Evolutionary conservation across 306 rosid species (phyloP).

Genomic region (Erythrophleum fordii): DNA sequence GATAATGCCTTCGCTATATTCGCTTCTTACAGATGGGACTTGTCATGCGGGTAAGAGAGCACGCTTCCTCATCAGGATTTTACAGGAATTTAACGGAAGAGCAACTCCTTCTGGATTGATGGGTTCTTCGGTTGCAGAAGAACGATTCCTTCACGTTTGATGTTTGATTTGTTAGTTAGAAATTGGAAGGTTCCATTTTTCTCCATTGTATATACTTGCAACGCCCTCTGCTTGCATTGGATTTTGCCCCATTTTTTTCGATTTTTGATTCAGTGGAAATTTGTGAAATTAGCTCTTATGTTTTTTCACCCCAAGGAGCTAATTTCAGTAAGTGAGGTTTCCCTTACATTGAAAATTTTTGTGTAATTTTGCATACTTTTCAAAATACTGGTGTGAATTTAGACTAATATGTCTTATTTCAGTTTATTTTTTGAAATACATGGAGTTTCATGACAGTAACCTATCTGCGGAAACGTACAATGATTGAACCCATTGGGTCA

Average conservation of each 20-base stretch:
- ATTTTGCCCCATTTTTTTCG: neutral
- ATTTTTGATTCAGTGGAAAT: neutral
- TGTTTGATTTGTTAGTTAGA: neutral
- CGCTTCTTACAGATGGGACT: neutral
- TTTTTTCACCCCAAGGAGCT: neutral
- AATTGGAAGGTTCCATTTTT: neutral
- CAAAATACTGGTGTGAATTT: neutral
- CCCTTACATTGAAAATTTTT: neutral
- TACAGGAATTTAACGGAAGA: neutral
- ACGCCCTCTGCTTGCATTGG: neutral
- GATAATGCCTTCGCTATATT: neutral
- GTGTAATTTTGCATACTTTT: neutral
- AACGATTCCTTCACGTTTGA: neutral
- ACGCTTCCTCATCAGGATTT: neutral
- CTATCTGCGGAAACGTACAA: neutral
- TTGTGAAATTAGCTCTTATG: slow-evolving; percentile 1
- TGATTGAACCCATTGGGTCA: neutral
- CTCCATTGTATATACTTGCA: neutral
- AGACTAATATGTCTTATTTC: neutral
- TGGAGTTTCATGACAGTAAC: neutral
- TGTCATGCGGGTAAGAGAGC: slow-evolving; percentile 4
- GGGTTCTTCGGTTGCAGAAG: neutral
- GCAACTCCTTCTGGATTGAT: neutral
- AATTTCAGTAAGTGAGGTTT: slow-evolving; percentile 5
- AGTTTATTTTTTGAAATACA: neutral